Base-by-base conservation (phyloP, 768 basidiomycete species). In the Tephrocybe sp. region DNA sequence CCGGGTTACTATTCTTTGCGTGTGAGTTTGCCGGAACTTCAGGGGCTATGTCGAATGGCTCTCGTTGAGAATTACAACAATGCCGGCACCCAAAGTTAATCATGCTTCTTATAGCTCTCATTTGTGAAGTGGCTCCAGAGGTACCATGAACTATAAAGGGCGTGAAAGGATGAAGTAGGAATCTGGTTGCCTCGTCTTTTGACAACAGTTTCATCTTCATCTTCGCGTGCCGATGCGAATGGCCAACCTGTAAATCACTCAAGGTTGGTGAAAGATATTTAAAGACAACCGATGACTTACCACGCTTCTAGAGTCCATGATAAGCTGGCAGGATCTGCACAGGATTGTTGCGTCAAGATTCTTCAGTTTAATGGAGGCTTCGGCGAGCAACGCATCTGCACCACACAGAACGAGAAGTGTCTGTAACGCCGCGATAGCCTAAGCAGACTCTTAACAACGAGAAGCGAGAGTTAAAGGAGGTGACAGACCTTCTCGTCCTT, bases 201-300 rank as follows among this genome's bases (percentile, higher is more conserved):
- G 62, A 26, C 0, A 71, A 49, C 26, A 78, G 4, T 2, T 64
- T 56, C 41, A 86, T 56, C 16, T 69, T 38, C 75, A 80, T 80
- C 7, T 65, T 57, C 0, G 80, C 73, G 54, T 88, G 86, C n/a
- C 86, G 76, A 52, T 83, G 80, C 34, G 75, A 76, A 60, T 88
- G 86, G 0, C 80, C 79, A 27, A 77, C 65, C 86, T 87, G 59
- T n/a, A n/a, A 21, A n/a, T n/a, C n/a, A n/a, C n/a, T n/a, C n/a
- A n/a, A n/a, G n/a, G n/a, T n/a, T n/a, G n/a, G n/a, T n/a, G n/a
- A n/a, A n/a, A n/a, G n/a, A n/a, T n/a, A n/a, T n/a, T n/a, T n/a
- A n/a, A n/a, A n/a, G n/a, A n/a, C n/a, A n/a, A n/a, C n/a, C n/a
- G n/a, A n/a, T 21, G 31, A 59, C 78, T 45, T 56, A 83, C 86